A percentile compares a stretch with the other conserved stretches of the same genome.
These are phyloP conservation scores for Epichloe baconii DNA, from an alignment of 2,329 filamentous ascomycete genomes.

Conservation along the genomic window DNA sequence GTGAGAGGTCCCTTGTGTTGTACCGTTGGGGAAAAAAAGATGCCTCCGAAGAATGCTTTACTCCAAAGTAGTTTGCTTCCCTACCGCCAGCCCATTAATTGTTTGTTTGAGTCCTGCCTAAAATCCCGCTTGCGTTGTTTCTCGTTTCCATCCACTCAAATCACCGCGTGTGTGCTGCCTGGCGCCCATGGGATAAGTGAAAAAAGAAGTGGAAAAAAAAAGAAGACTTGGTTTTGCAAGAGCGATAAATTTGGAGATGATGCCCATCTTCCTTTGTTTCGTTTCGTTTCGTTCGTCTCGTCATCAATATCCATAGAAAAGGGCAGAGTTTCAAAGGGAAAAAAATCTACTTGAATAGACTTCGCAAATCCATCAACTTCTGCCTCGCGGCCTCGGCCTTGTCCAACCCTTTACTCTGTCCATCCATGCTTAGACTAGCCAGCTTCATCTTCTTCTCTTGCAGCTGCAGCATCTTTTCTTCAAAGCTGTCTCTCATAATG, in stretches of 20 bases:
- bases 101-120: too few species aligned
- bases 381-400: constrained; percentile 44
- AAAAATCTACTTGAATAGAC: constrained; percentile 36
- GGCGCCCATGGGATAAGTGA: background rate
- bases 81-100: too few species aligned
- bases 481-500: constrained; percentile 82
- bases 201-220: background rate
- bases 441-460: constrained; percentile 89
- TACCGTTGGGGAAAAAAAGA: background rate
- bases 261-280: background rate
- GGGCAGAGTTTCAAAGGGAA: constrained; percentile 6
- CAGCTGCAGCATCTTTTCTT: constrained; percentile 82
- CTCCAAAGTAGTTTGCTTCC: too few species aligned
- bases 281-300: background rate
- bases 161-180: too few species aligned
- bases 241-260: background rate
- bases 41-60: background rate
- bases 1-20: background rate
- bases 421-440: constrained; percentile 74
- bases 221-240: background rate
- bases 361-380: constrained; percentile 44
- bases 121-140: too few species aligned
- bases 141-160: too few species aligned
- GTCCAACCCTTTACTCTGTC: constrained; percentile 39
- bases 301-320: background rate